Percentiles rank a stretch among this genome's conserved stretches.
These are phyloP conservation scores for Meyerozyma smithsonii DNA, from an alignment of 1,139 yeast genomes.

Conservation along the genomic window DNA sequence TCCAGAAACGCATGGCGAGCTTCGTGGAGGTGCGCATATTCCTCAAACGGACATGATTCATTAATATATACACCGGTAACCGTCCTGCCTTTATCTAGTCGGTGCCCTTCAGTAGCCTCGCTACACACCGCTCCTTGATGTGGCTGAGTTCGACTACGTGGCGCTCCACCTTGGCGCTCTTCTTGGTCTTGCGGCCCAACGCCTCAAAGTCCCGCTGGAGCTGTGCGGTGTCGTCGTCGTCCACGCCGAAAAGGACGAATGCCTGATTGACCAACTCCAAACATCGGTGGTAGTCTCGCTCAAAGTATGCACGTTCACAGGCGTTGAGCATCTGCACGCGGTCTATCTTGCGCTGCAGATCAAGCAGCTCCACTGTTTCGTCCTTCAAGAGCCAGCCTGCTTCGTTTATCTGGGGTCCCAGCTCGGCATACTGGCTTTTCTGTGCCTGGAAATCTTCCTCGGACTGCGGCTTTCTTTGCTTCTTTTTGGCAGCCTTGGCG, in stretches of 20 bases:
- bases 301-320: conserved; percentile 48
- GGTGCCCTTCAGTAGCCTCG: conserved; percentile 3
- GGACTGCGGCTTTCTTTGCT: conserved; percentile 50
- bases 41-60: conserved; percentile 23
- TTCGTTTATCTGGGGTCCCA: conserved; percentile 51
- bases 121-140: conserved; percentile 36
- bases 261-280: conserved; percentile 26
- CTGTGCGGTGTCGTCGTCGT: conserved; percentile 14
- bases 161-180: conserved; percentile 36
- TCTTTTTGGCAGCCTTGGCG: conserved; percentile 2
- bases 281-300: conserved; percentile 42
- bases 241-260: conserved; percentile 26
- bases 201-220: conserved; percentile 23
- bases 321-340: conserved; percentile 35
- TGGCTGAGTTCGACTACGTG: conserved; percentile 43
- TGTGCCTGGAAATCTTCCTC: conserved; percentile 50
- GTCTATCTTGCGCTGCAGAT: conserved; percentile 27
- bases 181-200: conserved; percentile 21
- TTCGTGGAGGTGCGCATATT: conserved; percentile 53
- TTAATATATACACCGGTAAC: background rate
- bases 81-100: too few relatives aligned
- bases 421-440: conserved; percentile 31
- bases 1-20: conserved; percentile 51
- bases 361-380: conserved; percentile 20
- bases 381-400: conserved; percentile 39